A percentile compares a stretch with the other conserved stretches of the same genome.
These are phyloP conservation scores for Fusarium sp. DNA, from an alignment of 2,329 filamentous ascomycete genomes.

Conservation along the genomic window DNA sequence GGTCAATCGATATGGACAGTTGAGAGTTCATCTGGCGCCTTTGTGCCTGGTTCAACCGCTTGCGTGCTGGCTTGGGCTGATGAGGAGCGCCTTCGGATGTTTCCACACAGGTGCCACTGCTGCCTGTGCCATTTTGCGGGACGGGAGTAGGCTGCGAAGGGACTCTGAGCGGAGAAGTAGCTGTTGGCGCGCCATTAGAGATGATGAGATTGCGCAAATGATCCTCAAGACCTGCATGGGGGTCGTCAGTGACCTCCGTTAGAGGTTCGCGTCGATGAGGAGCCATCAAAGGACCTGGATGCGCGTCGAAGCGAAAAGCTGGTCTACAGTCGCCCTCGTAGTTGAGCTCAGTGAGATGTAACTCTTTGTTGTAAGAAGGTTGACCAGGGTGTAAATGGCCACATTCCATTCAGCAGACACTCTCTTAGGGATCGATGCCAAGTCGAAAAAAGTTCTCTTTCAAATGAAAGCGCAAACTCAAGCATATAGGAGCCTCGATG, in stretches of 20 bases:
- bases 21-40: slow-evolving; percentile 73
- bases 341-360: neutral
- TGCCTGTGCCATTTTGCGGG: slow-evolving; percentile 1
- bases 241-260: slow-evolving; percentile 7
- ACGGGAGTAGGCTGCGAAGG: slow-evolving; percentile 11
- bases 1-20: slow-evolving; percentile 68
- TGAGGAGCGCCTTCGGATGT: slow-evolving; percentile 21
- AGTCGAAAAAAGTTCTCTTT: neutral
- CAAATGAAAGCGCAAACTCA: neutral
- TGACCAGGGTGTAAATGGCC: slow-evolving; percentile 10
- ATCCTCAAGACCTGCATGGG: slow-evolving; percentile 62
- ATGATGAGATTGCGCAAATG: slow-evolving; percentile 72
- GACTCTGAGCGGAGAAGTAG: slow-evolving; percentile 16
- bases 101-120: neutral
- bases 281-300: slow-evolving; percentile 10
- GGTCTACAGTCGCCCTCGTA: neutral
- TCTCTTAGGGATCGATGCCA: neutral
- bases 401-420: slow-evolving; percentile 18
- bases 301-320: neutral
- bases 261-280: slow-evolving; percentile 20
- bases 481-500: neutral
- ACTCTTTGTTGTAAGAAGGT: slow-evolving; percentile 18
- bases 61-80: slow-evolving; percentile 55
- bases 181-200: slow-evolving; percentile 58
- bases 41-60: slow-evolving; percentile 73